phyloP scores from a whole-genome alignment of 2,329 filamentous ascomycete genomes.

The Trichoderma simmonsii region DNA sequence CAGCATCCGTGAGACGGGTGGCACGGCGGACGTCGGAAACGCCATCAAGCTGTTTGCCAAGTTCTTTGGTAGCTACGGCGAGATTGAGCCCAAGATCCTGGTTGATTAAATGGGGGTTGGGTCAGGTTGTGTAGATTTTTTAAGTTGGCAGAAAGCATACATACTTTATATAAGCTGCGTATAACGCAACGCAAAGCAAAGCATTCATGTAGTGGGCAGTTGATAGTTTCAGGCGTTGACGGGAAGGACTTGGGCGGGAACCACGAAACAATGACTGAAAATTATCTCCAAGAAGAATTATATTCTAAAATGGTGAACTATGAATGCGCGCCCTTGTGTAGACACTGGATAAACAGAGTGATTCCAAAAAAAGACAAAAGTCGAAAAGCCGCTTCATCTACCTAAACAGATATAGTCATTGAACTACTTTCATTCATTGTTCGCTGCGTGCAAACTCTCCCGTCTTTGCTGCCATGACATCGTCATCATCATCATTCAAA shows the following conservation, averaged over 20 bases:
- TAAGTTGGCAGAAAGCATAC: background rate
- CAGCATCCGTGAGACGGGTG: conserved; percentile 90
- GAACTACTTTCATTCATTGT: background rate
- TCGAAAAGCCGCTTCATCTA: background rate
- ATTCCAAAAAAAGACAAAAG: background rate
- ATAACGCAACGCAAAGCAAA: background rate
- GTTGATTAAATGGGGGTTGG: conserved; percentile 60
- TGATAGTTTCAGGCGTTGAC: background rate
- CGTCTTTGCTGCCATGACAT: background rate
- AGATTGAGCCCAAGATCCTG: conserved; percentile 76
- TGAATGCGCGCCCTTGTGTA: background rate
- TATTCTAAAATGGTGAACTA: background rate
- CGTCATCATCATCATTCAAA: background rate
- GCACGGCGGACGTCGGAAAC: conserved; percentile 81
- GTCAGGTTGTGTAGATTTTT: background rate
- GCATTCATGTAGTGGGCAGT: background rate
- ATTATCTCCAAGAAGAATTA: background rate
- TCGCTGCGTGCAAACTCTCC: background rate
- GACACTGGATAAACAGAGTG: background rate
- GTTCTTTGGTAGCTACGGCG: conserved; percentile 84
- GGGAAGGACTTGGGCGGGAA: background rate
- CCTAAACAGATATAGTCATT: background rate
- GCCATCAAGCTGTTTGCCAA: conserved; percentile 81
- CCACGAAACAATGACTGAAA: background rate
- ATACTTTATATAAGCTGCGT: background rate